Conservation (phyloP, 345 rosid species). For the Limnanthes douglasii region DNA sequence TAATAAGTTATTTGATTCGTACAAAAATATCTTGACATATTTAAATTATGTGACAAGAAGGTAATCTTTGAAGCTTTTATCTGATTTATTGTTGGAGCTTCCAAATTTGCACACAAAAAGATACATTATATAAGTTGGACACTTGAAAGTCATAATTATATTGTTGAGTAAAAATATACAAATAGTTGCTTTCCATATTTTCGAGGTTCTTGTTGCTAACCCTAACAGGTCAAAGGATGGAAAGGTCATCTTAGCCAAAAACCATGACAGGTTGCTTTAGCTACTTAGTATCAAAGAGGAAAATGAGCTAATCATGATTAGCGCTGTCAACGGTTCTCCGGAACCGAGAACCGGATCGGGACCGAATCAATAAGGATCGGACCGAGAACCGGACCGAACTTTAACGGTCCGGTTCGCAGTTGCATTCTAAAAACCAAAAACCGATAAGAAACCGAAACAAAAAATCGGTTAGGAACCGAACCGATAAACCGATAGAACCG, state of each 20-base stretch:
- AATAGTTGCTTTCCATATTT: slow-evolving; percentile 87
- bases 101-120: slow-evolving; percentile 75
- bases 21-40: slow-evolving; percentile 72
- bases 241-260: slow-evolving; percentile 73
- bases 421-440: too few species aligned
- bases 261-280: slow-evolving; percentile 55
- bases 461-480: too few species aligned
- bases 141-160: slow-evolving; percentile 87
- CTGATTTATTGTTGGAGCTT: slow-evolving; percentile 88
- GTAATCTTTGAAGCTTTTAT: slow-evolving; percentile 94
- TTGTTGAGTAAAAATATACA: slow-evolving; percentile 85
- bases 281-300: slow-evolving; percentile 73
- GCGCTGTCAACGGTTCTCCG: too few species aligned
- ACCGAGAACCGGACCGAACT: too few species aligned
- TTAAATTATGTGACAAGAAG: slow-evolving; percentile 91
- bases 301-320: slow-evolving; percentile 83
- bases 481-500: too few species aligned
- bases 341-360: too few species aligned
- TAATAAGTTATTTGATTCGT: slow-evolving; percentile 84
- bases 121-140: slow-evolving; percentile 74
- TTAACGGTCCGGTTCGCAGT: too few species aligned
- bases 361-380: too few species aligned
- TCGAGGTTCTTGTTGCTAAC: slow-evolving; percentile 97
- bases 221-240: slow-evolving; percentile 87
- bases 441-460: too few species aligned